Percentiles rank a stretch among this genome's conserved stretches.
These are phyloP conservation scores for Cnidoscolus chayamansa DNA, from an alignment of 441 rosid species.

Conservation along the genomic window DNA sequence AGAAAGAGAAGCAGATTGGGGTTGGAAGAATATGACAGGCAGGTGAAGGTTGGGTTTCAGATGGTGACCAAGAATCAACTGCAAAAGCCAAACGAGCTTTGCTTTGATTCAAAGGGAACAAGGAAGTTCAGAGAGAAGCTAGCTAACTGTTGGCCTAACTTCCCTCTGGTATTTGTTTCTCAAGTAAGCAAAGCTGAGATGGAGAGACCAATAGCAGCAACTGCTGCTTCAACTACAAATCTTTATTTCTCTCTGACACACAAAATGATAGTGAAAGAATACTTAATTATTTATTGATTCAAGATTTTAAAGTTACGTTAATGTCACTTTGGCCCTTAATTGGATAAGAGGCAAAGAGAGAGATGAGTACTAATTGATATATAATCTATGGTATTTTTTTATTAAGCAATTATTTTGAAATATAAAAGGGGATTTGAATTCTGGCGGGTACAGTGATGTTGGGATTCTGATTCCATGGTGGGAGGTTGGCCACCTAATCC, in stretches of 20 bases:
- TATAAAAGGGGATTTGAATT: conserved; percentile 25
- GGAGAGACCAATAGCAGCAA: conserved; percentile 11
- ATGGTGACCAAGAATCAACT: conserved; percentile 92
- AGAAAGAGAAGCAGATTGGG: conserved; percentile 11
- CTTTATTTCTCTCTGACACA: neutral
- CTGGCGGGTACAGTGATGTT: conserved; percentile 37
- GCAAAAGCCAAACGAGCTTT: conserved; percentile 32
- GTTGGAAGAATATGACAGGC: conserved; percentile 40
- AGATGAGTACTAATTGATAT: neutral
- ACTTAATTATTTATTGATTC: conserved; percentile 1
- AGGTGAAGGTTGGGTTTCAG: conserved; percentile 72
- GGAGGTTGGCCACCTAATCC: conserved; percentile 60
- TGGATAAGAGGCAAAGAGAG: conserved; percentile 11
- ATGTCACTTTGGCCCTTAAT: conserved; percentile 19
- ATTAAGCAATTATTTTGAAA: neutral
- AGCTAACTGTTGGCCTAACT: conserved; percentile 68
- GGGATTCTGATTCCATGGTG: conserved; percentile 22
- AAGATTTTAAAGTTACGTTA: neutral
- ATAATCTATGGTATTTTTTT: neutral
- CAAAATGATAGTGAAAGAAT: conserved; percentile 11
- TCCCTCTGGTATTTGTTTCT: conserved; percentile 44
- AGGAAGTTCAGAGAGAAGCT: conserved; percentile 39
- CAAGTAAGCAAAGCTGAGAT: conserved; percentile 34
- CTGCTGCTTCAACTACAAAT: conserved; percentile 38
- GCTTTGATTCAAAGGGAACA: conserved; percentile 60